Evolutionary conservation across 495 filamentous ascomycete genomes (phyloP), one percentile per base, ranked within the genome.

Genomic region (Lepraria neglecta): DNA sequence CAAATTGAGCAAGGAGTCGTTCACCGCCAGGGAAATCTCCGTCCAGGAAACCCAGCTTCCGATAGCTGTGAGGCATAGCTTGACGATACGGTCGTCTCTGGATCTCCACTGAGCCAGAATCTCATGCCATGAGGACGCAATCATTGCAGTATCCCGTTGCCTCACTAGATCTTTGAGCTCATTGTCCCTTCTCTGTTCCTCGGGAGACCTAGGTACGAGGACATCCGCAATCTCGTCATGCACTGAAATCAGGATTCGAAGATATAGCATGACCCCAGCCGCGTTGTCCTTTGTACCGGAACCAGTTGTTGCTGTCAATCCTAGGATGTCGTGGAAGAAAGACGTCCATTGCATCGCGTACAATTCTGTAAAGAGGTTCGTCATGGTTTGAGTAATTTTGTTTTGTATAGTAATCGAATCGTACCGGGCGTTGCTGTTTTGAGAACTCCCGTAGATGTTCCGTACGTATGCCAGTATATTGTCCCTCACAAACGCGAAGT

Each of bases 41-140:
- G 92, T 92, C 94, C 94, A 99, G 78, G 89, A 90, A 51, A 95
- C 91, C 95, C 95, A 99, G 69, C 89, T 88, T 21, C 90, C 90
- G 52, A 97, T 84, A 14, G 89, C 84, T 73, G 86, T 91, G 33
- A 99, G 80, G 64, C 86, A 91, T 80, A 91, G 84, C 73, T 96
- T 90, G 24, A 94, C 79, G 61, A 97, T 79, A 24, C 68, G 69
- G 64, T 91, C 83, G 65, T 95, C 83, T 45, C 82, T 82, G 59
- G 85, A 84, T 60, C 80, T 81, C 84, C 92, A 97, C 65, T 85
- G 81, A 6, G 83, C 81, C 56, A 99, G 77, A 58, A 99, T 88
- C 67, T 96, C 89, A 68, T 91, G 87, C 94, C 94, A 97, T 3
- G 91, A 91, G 58, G 76, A 75, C 46, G 89, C 87, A 59, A 99